These are phyloP conservation scores for Rhododendron griersonianum DNA, from an alignment of 148 eudicot species.

Conservation along the genomic window DNA sequence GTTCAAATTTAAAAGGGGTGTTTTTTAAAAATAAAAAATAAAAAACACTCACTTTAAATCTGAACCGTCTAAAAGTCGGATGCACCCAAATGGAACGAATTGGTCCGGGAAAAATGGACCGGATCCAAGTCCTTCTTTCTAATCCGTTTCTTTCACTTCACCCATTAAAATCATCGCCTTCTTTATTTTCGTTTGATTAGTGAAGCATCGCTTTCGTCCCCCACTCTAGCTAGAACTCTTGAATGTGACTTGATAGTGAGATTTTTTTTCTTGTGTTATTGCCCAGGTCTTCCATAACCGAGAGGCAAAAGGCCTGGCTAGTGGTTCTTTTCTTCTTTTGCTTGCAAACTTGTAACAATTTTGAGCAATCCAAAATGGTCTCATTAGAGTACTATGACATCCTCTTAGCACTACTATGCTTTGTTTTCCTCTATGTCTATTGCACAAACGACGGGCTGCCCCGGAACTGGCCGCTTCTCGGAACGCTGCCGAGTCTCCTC, in stretches of 20 bases:
- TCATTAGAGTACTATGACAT: background rate
- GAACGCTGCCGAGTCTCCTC: conserved; percentile 40
- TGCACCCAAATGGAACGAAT: too few species aligned
- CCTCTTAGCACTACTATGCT: background rate
- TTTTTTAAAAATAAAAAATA: too few species aligned
- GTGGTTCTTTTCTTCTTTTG: background rate
- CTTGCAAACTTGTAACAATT: background rate
- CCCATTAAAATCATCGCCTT: too few species aligned
- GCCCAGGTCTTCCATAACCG: background rate
- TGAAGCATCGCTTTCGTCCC: background rate
- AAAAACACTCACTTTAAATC: too few species aligned
- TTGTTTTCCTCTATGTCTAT: background rate
- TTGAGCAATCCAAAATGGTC: background rate
- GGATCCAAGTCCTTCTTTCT: too few species aligned
- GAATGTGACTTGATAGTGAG: background rate
- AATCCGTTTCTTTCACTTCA: too few species aligned
- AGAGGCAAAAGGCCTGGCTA: background rate
- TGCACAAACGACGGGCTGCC: background rate
- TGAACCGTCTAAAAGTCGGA: too few species aligned
- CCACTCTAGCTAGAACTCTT: background rate
- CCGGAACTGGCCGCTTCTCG: conserved; percentile 39
- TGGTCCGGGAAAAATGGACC: too few species aligned
- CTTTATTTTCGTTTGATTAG: background rate
- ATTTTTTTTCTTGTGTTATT: background rate
- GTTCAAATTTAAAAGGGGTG: too few species aligned